phyloP scores from a whole-genome alignment of 2,329 filamentous ascomycete genomes.

The Diaporthe caulivora region DNA sequence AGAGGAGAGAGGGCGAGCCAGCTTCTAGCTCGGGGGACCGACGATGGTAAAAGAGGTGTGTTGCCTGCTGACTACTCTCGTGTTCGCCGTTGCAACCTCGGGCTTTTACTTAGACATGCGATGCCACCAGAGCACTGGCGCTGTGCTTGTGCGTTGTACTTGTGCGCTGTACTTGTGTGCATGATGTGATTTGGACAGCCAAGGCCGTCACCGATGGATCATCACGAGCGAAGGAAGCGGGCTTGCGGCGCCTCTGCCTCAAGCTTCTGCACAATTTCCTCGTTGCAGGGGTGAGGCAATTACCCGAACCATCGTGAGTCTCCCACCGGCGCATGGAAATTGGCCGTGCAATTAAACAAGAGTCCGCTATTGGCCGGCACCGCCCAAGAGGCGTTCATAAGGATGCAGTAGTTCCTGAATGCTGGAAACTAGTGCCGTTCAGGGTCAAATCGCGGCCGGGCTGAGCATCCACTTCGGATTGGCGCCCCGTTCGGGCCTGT shows the following conservation, averaged over 20 bases:
- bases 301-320: constrained; percentile 22
- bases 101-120: constrained; percentile 21
- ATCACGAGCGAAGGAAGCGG: constrained; percentile 29
- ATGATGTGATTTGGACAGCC: constrained; percentile 27
- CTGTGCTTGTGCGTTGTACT: background rate
- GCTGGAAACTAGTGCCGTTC: constrained; percentile 14
- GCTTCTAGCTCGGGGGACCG: background rate
- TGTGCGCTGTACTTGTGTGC: constrained; percentile 5
- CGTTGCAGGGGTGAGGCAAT: constrained; percentile 9
- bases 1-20: background rate
- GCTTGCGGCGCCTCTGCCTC: constrained; percentile 16
- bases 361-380: constrained; percentile 7
- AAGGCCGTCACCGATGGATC: constrained; percentile 3
- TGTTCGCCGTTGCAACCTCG: constrained; percentile 15
- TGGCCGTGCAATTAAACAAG: background rate
- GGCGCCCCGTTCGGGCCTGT: constrained; percentile 11
- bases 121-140: constrained; percentile 1
- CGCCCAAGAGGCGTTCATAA: background rate
- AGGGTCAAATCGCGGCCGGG: constrained; percentile 19
- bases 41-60: constrained; percentile 31
- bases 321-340: constrained; percentile 18
- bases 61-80: constrained; percentile 28
- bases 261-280: constrained; percentile 28
- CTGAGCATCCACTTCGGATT: constrained; percentile 24
- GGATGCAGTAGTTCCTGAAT: constrained; percentile 25